phyloP scores from a whole-genome alignment of 352 stramenopile genomes.

The Globisporangium paddicum region DNA sequence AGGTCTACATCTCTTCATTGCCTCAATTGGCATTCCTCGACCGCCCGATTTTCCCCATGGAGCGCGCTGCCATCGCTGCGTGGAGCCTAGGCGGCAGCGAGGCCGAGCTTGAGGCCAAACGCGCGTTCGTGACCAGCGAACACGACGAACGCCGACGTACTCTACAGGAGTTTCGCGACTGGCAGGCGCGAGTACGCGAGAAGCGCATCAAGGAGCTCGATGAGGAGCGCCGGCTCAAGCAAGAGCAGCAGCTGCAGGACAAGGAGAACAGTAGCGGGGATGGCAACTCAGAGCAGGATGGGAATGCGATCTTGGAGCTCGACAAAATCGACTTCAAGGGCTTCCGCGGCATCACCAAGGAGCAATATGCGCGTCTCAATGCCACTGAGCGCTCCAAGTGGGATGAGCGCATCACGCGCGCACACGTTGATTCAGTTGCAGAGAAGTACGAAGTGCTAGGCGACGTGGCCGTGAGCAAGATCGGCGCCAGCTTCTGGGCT shows the following conservation, averaged over 20 bases:
- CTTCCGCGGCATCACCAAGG: constrained; percentile 61
- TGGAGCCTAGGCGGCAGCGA: constrained; percentile 88
- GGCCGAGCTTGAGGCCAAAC: constrained; percentile 78
- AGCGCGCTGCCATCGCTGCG: constrained; percentile 76
- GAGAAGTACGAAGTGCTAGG: constrained; percentile 34
- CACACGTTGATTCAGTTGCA: constrained; percentile 33
- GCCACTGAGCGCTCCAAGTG: constrained; percentile 41
- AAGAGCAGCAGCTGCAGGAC: constrained; percentile 26
- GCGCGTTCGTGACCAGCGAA: constrained; percentile 71
- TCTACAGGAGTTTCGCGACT: constrained; percentile 76
- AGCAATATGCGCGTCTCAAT: constrained; percentile 50
- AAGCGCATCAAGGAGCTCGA: constrained; percentile 57
- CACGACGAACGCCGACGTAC: constrained; percentile 59
- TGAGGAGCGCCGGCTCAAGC: constrained; percentile 21
- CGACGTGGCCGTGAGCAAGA: constrained; percentile 27
- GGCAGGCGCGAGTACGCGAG: constrained; percentile 65
- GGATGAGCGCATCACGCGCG: constrained; percentile 53
- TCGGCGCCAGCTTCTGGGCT: constrained; percentile 53
- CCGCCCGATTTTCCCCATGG: constrained; percentile 91
- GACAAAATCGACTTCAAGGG: constrained; percentile 33
- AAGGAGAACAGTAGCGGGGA: constrained; percentile 15
- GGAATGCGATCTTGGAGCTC: neutral
- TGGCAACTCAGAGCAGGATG: constrained; percentile 6
- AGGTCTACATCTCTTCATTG: constrained; percentile 88
- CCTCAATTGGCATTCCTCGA: constrained; percentile 90